phyloP scores from a whole-genome alignment of 441 rosid species.

The Monsonia emarginata region DNA sequence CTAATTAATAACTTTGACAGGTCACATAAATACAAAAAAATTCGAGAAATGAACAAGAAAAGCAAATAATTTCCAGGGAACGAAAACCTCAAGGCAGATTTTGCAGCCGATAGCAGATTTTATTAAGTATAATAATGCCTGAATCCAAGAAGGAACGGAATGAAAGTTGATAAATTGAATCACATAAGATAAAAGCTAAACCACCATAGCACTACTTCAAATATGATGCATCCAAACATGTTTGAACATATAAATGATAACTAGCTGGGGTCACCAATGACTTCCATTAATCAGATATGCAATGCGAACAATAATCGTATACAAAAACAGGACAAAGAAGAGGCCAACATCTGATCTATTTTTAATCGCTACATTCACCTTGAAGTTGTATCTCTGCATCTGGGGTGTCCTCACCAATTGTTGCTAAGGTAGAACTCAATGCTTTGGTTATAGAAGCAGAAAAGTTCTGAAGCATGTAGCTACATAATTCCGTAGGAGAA shows the following conservation, averaged over 20 bases:
- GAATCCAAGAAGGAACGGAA: too few species aligned
- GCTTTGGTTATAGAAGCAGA: constrained; percentile 37
- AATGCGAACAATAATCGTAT: neutral
- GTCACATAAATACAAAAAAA: too few species aligned
- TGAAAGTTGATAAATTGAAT: too few species aligned
- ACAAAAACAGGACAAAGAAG: neutral
- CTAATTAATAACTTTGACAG: neutral
- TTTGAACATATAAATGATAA: too few species aligned
- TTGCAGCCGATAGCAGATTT: too few species aligned
- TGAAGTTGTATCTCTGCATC: constrained; percentile 41
- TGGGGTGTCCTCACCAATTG: constrained; percentile 23
- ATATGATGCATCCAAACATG: too few species aligned
- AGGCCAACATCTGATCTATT: too few species aligned
- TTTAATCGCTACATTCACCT: constrained; percentile 66
- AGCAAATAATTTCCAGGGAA: neutral
- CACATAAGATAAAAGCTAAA: too few species aligned
- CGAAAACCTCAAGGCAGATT: neutral
- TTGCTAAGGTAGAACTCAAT: constrained; percentile 37
- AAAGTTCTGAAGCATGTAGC: constrained; percentile 36
- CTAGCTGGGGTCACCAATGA: too few species aligned
- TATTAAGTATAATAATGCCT: too few species aligned
- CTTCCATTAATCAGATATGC: too few species aligned
- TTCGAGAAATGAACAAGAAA: neutral
- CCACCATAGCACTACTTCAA: too few species aligned
- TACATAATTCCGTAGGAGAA: constrained; percentile 33